Conservation (phyloP, 1,284 basidiomycete species). For the Gymnopus androsaceus region DNA sequence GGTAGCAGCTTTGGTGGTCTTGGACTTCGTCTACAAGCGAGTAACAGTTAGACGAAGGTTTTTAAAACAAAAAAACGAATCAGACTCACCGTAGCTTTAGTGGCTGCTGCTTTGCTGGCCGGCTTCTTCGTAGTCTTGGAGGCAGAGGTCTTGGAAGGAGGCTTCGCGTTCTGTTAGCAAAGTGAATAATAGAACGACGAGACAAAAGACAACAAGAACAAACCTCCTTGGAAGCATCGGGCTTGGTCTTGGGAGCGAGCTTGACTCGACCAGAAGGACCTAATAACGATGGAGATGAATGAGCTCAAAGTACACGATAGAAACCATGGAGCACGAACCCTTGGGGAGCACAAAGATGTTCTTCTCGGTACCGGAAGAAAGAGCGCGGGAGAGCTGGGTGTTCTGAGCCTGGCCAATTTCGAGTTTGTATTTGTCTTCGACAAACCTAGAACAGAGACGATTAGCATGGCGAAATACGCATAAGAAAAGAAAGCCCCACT, state of each 20-base stretch:
- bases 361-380: conserved; percentile 63
- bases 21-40: too few species aligned
- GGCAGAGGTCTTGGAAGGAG: conserved; percentile 37
- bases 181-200: neutral
- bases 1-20: conserved; percentile 15
- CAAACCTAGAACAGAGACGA: conserved; percentile 53
- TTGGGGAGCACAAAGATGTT: conserved; percentile 74
- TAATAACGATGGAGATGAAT: neutral
- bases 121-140: conserved; percentile 9
- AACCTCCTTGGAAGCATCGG: conserved; percentile 60
- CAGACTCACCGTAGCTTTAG: too few species aligned
- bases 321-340: conserved; percentile 49
- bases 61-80: too few species aligned
- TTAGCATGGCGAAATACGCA: conserved; percentile 5
- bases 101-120: conserved; percentile 23
- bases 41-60: too few species aligned
- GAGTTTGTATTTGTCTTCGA: conserved; percentile 72
- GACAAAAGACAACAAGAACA: conserved; percentile 1
- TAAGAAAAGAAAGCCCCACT: conserved; percentile 45
- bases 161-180: conserved; percentile 37
- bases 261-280: conserved; percentile 35
- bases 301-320: neutral
- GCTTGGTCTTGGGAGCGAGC: conserved; percentile 47
- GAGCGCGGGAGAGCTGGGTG: conserved; percentile 73
- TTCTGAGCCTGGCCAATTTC: conserved; percentile 58